phyloP scores from a whole-genome alignment of 2,329 filamentous ascomycete species.

The Decorospora gaudefroyi region DNA sequence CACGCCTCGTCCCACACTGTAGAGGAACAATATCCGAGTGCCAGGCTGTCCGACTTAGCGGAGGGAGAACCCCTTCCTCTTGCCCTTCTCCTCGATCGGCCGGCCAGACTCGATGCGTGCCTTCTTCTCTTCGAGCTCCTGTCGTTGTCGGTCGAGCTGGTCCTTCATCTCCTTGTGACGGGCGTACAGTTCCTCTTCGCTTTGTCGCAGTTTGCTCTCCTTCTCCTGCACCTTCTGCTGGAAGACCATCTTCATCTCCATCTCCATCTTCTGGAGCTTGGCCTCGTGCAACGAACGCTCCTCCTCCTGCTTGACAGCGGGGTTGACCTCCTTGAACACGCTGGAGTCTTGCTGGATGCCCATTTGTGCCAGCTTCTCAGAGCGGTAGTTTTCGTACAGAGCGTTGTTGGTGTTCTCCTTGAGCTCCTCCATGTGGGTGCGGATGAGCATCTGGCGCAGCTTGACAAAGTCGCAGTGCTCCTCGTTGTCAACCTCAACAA shows the following conservation, averaged over 20 bases:
- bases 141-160: constrained; percentile 91
- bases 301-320: constrained; percentile 99
- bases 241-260: constrained; percentile 99
- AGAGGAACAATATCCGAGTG: constrained; percentile 16
- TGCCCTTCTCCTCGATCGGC: constrained; percentile 95
- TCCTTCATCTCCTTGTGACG: constrained; percentile 99
- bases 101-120: constrained; percentile 89
- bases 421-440: constrained; percentile 99
- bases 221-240: constrained; percentile 99
- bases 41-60: constrained; percentile 62
- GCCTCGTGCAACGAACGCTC: constrained; percentile 97
- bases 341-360: constrained; percentile 97
- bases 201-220: constrained; percentile 99
- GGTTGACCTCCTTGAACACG: constrained; percentile 99
- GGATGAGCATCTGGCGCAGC: constrained; percentile 99
- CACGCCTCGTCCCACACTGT: constrained; percentile 29
- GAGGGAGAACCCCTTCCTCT: constrained; percentile 99
- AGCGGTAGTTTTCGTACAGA: constrained; percentile 99
- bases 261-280: constrained; percentile 99
- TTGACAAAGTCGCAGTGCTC: constrained; percentile 99
- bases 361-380: constrained; percentile 98
- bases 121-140: constrained; percentile 99
- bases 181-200: constrained; percentile 97
- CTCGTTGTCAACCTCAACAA: constrained; percentile 99
- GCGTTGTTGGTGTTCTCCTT: constrained; percentile 99